A percentile compares a stretch with the other conserved stretches of the same genome.
Conservation (phyloP, 1,284 basidiomycete species). For the Microbotryomycetes sp. region DNA sequence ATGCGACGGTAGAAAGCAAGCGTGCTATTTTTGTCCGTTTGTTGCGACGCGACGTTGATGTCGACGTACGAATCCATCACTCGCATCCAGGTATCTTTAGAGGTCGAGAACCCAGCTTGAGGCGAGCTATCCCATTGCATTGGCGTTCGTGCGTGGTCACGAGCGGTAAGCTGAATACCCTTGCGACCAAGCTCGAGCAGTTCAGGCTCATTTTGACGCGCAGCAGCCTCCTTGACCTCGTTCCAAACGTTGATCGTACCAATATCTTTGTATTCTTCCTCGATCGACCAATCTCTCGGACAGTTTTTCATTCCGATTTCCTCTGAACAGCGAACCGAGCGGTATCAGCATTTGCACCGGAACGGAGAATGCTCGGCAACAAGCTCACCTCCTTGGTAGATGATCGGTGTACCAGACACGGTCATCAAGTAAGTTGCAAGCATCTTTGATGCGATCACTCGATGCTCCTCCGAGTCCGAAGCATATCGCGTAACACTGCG, state of each 20-base stretch:
- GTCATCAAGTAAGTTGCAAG: conserved; percentile 57
- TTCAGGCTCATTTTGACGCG: conserved; percentile 48
- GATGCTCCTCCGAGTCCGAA: conserved; percentile 54
- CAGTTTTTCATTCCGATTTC: conserved; percentile 66
- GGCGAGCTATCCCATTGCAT: conserved; percentile 58
- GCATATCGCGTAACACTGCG: conserved; percentile 56
- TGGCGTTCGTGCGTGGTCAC: conserved; percentile 64
- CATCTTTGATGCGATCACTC: conserved; percentile 56
- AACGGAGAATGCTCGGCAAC: neutral
- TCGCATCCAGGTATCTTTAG: conserved; percentile 63
- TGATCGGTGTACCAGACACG: conserved; percentile 59
- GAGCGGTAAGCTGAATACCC: conserved; percentile 55
- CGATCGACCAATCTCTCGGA: conserved; percentile 58
- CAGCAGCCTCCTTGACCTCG: conserved; percentile 42
- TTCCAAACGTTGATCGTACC: conserved; percentile 37
- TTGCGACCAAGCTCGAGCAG: conserved; percentile 54
- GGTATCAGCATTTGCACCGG: neutral
- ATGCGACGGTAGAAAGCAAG: conserved; percentile 56
- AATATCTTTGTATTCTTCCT: conserved; percentile 53
- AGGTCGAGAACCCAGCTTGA: conserved; percentile 60
- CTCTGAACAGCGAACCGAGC: conserved; percentile 38
- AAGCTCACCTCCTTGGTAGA: conserved; percentile 56
- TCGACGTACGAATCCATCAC: conserved; percentile 59
- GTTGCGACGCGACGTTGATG: conserved; percentile 58
- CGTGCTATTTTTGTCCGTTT: conserved; percentile 49